phyloP scores from a whole-genome alignment of 768 basidiomycete species.

The Russula dissimulans region DNA sequence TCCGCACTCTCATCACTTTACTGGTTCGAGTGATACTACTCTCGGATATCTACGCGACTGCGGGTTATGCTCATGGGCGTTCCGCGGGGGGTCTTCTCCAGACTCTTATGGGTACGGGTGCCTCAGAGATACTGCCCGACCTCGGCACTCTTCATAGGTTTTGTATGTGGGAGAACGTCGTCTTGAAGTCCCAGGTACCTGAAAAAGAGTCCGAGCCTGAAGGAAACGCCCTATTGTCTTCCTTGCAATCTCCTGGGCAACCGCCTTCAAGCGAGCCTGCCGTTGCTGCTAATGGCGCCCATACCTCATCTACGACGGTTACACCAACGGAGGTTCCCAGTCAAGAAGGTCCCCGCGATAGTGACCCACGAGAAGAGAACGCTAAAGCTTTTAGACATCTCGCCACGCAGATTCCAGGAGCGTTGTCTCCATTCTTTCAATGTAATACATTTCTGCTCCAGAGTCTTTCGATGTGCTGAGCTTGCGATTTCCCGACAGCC shows the following conservation, averaged over 20 bases:
- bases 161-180: conserved; percentile 80
- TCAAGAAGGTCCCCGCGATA: conserved; percentile 27
- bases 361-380: conserved; percentile 51
- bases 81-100: conserved; percentile 67
- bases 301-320: conserved; percentile 11
- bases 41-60: conserved; percentile 79
- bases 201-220: conserved; percentile 28
- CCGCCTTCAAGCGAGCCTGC: conserved; percentile 21
- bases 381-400: conserved; percentile 71
- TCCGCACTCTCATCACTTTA: conserved; percentile 64
- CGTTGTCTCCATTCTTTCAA: conserved; percentile 79
- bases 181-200: conserved; percentile 54
- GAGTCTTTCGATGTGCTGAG: neutral
- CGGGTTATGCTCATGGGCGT: conserved; percentile 74
- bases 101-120: conserved; percentile 55
- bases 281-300: conserved; percentile 20
- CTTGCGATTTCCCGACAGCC: conserved; percentile 36
- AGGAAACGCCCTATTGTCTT: conserved; percentile 35
- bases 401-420: conserved; percentile 64
- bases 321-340: conserved; percentile 21
- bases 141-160: conserved; percentile 76
- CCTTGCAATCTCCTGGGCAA: conserved; percentile 41
- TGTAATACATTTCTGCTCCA: conserved; percentile 35
- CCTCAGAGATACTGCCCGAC: conserved; percentile 54
- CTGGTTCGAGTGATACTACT: conserved; percentile 76